Evolutionary conservation across 2,329 filamentous ascomycete genomes (phyloP), one percentile per base, ranked within the genome.

Genomic region (Decorospora gaudefroyi): DNA sequence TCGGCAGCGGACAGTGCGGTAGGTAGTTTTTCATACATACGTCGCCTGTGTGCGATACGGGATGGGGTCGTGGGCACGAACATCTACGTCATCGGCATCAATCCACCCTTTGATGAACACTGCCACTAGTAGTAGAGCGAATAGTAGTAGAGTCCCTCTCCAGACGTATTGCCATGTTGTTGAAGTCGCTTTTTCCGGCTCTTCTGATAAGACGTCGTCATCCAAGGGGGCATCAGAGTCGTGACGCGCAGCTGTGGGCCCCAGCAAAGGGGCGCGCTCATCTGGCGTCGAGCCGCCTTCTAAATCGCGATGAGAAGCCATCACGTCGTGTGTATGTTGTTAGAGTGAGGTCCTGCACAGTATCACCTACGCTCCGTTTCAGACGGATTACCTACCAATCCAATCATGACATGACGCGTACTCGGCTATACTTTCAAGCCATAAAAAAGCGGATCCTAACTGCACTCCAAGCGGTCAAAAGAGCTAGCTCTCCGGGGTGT

Each of bases 91-190:
- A 16, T 62, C 60, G 0, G 61, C 48, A 8, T 62, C 57, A 4
- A 62, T 56, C 60, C 62, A 65, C 1, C 54, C 62, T 37, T 62
- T 61, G 2, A 64, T 46, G 16, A 65, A 64, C 0, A 62, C 25
- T 1, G 46, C 55, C 11, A 65, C 18, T 4, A 56, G 8, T 1
- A 53, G 29, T 19, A 56, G 51, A 2, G 33, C 49, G 4, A 53
- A 26, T 0, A 64, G 34, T 4, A 49, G 40, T 15, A 46, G 37
- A 4, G 54, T 25, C 0, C 46, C 53, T 40, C 53, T 51, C 55
- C 55, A 64, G 4, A 51, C 47, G 33, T 61, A 60, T 4, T 36
- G 30, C 41, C 59, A 57, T 16, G 42, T 49, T 16, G 27, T 52
- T 8, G 47, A 51, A 1, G 43, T 27, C 5, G 45, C 43, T 18